Evolutionary conservation across 495 filamentous ascomycete genomes (phyloP).

Genomic region (Aspergillus carlsbadensis): DNA sequence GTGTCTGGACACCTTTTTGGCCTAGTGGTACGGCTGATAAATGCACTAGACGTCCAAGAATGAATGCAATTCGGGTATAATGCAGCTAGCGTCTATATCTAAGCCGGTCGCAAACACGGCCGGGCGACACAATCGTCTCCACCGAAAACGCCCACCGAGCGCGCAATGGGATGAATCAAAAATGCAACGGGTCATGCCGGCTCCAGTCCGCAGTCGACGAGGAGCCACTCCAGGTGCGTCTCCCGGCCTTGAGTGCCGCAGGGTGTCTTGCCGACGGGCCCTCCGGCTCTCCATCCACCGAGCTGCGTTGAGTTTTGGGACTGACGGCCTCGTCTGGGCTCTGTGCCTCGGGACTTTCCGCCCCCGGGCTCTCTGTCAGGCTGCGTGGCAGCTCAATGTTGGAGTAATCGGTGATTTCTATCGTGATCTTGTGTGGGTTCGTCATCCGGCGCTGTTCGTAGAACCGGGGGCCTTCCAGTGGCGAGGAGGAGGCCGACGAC

Average conservation of each 20-base stretch:
- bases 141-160: too few species aligned
- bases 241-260: not conserved
- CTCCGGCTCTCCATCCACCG: not conserved
- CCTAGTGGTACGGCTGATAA: too few species aligned
- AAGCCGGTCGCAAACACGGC: too few species aligned
- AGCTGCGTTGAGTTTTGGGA: not conserved
- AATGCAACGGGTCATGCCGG: slow-evolving; percentile 7
- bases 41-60: too few species aligned
- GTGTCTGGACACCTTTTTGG: too few species aligned
- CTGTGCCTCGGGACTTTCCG: not conserved
- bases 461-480: not conserved
- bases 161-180: not conserved
- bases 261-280: not conserved
- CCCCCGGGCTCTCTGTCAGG: not conserved
- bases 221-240: not conserved
- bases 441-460: not conserved
- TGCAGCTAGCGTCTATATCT: too few species aligned
- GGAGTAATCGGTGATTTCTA: not conserved
- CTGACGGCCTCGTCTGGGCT: not conserved
- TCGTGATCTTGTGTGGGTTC: not conserved
- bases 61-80: too few species aligned
- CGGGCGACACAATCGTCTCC: too few species aligned
- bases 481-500: too few species aligned
- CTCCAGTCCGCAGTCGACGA: not conserved
- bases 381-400: not conserved